Percentiles rank a stretch among this genome's conserved stretches.
phyloP scores from a whole-genome alignment of 2,329 filamentous ascomycete species.

The Aureobasidium mangrovei region DNA sequence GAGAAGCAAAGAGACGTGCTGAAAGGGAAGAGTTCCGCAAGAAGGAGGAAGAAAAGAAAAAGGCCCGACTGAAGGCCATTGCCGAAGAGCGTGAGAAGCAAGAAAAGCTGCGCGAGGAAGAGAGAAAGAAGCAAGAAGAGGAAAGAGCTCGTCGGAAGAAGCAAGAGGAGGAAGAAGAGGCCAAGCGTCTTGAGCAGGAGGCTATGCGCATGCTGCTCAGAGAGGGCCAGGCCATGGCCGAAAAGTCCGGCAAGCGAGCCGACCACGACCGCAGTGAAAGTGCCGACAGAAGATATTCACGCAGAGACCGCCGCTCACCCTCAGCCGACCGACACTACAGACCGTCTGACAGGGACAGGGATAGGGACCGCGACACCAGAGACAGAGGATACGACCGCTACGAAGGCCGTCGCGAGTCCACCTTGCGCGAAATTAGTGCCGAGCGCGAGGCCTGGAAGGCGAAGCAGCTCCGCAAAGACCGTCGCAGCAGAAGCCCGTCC shows the following conservation, averaged over 20 bases:
- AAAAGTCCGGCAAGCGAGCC: constrained; percentile 39
- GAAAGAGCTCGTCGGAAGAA: constrained; percentile 36
- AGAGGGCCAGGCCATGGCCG: constrained; percentile 47
- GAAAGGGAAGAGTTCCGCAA: constrained; percentile 40
- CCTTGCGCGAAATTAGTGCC: constrained; percentile 26
- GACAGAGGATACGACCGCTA: constrained; percentile 5
- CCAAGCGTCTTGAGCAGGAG: constrained; percentile 48
- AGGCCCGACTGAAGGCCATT: constrained; percentile 43
- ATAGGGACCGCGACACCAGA: constrained; percentile 13
- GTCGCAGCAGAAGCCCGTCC: constrained; percentile 9
- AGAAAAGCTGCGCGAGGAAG: constrained; percentile 39
- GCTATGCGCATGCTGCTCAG: constrained; percentile 46
- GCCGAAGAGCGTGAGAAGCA: constrained; percentile 40
- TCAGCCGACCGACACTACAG: constrained; percentile 13
- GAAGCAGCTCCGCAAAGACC: constrained; percentile 17
- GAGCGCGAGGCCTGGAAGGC: constrained; percentile 27
- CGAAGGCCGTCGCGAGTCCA: constrained; percentile 17
- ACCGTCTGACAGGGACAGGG: constrained; percentile 13
- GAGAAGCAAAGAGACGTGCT: constrained; percentile 40
- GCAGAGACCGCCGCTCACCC: constrained; percentile 10
- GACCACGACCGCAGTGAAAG: constrained; percentile 32
- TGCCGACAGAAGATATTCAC: constrained; percentile 13
- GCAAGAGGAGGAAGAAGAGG: constrained; percentile 34
- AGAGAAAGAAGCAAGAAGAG: constrained; percentile 42
- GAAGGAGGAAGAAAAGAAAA: constrained; percentile 42